Percentiles rank a stretch among this genome's conserved stretches.
Conservation (phyloP, 495 filamentous ascomycete species). For the Evansstolkia leycettana region DNA sequence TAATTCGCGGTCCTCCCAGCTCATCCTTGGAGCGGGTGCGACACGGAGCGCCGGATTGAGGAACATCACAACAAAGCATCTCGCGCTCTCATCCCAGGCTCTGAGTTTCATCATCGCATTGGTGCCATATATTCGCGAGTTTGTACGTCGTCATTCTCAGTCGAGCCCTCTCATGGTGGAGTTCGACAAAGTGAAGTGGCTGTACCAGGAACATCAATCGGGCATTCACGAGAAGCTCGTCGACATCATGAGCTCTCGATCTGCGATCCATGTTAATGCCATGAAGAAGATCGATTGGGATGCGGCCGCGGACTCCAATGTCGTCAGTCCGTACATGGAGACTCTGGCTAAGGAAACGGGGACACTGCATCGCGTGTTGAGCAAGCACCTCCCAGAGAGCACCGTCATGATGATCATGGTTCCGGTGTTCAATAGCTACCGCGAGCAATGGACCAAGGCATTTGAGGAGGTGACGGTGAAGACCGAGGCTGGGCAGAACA, state of each 20-base stretch:
- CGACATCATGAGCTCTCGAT: constrained; percentile 84
- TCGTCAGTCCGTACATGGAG: constrained; percentile 73
- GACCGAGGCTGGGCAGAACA: constrained; percentile 54
- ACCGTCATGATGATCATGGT: constrained; percentile 78
- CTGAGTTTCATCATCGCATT: constrained; percentile 77
- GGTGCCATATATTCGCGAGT: constrained; percentile 85
- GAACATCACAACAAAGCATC: constrained; percentile 92
- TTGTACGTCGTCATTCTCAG: constrained; percentile 66
- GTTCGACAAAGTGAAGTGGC: constrained; percentile 83
- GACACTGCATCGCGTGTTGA: constrained; percentile 77
- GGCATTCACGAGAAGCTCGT: constrained; percentile 92
- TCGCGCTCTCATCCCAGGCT: constrained; percentile 84
- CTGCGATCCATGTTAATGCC: constrained; percentile 53
- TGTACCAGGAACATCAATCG: constrained; percentile 85
- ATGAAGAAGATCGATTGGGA: constrained; percentile 76
- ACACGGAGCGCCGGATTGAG: constrained; percentile 83
- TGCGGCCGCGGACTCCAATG: constrained; percentile 17
- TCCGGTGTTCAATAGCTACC: constrained; percentile 79
- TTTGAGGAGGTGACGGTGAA: constrained; percentile 54
- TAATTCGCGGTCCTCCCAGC: constrained; percentile 85
- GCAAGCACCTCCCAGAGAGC: constrained; percentile 69
- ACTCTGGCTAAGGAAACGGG: constrained; percentile 79
- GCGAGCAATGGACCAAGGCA: constrained; percentile 67
- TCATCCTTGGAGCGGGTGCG: constrained; percentile 90
- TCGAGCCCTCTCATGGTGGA: constrained; percentile 61